Conservation (phyloP, 441 rosid species). For the Eutrema salsugineum region DNA sequence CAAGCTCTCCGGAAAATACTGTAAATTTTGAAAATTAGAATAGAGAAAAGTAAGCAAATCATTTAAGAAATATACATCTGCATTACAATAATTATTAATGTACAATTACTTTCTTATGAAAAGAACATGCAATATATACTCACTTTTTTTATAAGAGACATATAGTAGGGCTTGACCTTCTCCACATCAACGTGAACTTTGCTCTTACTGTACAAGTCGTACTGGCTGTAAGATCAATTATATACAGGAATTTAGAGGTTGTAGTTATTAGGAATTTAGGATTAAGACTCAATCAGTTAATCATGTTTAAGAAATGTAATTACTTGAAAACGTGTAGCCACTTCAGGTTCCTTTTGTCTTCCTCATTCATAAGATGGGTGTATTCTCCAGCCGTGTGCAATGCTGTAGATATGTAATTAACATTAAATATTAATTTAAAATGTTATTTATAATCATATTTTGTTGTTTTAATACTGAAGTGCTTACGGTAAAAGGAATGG, state of each 20-base stretch:
- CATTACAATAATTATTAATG: too few species aligned
- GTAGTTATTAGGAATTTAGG: neutral
- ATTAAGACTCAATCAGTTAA: neutral
- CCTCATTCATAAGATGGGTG: constrained; percentile 74
- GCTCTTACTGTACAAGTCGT: constrained; percentile 92
- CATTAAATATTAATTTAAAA: neutral
- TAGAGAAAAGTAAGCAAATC: too few species aligned
- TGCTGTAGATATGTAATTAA: constrained; percentile 37
- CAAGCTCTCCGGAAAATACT: too few species aligned
- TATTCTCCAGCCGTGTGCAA: constrained; percentile 70
- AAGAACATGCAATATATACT: neutral
- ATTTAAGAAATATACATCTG: too few species aligned
- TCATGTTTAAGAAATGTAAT: too few species aligned
- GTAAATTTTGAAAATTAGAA: too few species aligned
- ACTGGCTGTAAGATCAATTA: constrained; percentile 49
- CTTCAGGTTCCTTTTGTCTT: constrained; percentile 70
- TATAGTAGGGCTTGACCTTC: constrained; percentile 77
- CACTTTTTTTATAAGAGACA: constrained; percentile 59
- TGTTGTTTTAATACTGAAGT: too few species aligned
- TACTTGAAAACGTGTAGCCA: constrained; percentile 88
- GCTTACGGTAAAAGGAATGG: constrained; percentile 77
- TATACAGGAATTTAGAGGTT: neutral
- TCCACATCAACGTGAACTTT: constrained; percentile 70
- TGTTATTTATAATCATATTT: neutral
- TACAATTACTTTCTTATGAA: too few species aligned